Evolutionary conservation across 495 filamentous ascomycete species (phyloP).

Genomic region (Aspergillus campestris): DNA sequence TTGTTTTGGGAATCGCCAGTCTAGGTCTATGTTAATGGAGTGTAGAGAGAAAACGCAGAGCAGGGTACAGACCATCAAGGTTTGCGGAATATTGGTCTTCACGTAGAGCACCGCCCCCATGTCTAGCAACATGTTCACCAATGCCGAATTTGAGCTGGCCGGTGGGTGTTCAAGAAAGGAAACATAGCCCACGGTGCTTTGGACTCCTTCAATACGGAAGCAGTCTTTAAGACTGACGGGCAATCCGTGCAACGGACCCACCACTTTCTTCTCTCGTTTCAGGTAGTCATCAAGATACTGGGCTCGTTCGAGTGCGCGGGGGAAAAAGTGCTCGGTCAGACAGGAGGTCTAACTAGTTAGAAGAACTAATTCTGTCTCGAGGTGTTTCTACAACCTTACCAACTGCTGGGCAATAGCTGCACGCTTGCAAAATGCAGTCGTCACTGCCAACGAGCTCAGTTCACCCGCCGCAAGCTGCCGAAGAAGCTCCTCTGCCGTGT

Average conservation of each 20-base stretch:
- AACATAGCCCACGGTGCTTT: conserved; percentile 21
- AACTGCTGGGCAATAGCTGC: conserved; percentile 23
- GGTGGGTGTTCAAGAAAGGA: conserved; percentile 46
- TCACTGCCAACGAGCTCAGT: conserved; percentile 35
- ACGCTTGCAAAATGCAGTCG: conserved; percentile 42
- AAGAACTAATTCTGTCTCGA: conserved; percentile 12
- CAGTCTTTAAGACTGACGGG: conserved; percentile 59
- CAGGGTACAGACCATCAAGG: conserved; percentile 23
- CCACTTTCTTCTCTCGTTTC: conserved; percentile 23
- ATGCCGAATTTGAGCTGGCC: conserved; percentile 25
- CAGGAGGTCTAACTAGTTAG: conserved; percentile 24
- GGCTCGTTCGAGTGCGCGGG: conserved; percentile 26
- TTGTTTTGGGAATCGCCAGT: conserved; percentile 38
- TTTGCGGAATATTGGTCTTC: conserved; percentile 53
- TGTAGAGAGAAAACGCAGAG: not conserved
- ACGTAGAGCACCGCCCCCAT: conserved; percentile 45
- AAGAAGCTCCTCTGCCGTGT: conserved; percentile 38
- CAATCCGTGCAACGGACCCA: conserved; percentile 55
- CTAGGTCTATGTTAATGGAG: conserved; percentile 2
- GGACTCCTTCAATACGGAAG: conserved; percentile 43
- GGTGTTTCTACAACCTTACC: conserved; percentile 17
- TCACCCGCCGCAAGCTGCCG: conserved; percentile 13
- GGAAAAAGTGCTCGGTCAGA: conserved; percentile 36
- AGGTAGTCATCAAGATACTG: conserved; percentile 38
- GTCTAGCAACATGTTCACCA: conserved; percentile 28